Evolutionary conservation across 495 filamentous ascomycete species (phyloP), one percentile per base, ranked within the genome.

Genomic region (Glonium stellatum): DNA sequence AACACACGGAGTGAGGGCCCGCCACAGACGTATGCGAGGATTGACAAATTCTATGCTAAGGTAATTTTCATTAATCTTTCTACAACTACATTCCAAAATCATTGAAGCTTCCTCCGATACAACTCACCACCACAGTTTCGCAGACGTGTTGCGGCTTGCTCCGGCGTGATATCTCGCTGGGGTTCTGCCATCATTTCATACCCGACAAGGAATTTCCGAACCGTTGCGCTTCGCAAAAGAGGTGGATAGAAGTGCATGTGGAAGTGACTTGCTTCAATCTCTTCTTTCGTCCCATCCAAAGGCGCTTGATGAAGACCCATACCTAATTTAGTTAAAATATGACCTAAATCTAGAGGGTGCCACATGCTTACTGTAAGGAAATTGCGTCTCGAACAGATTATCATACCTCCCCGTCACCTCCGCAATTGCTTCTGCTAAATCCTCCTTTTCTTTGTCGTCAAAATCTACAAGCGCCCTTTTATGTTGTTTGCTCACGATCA

Each of bases 161-260:
- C 93, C 0, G 93, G 92, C 1, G 95, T 98, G 67, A 98, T 98
- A 71, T 98, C 93, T 51, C 93, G 82, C 72, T 98, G 93, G 25
- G 93, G 93, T 74, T 98, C 93, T 1, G 88, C 93, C 84, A 98
- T 83, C 78, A 98, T 75, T 74, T 98, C 92, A 71, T 92, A 96
- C 54, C 93, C 93, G 27, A 97, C 93, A 42, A 96, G 68, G 75
- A 97, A 98, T 77, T 98, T 98, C 58, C 87, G 84, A 35, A 98
- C 95, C 5, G 89, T 92, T 11, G 93, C 93, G 61, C 90, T 95
- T 46, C 93, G 83, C 62, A 98, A 79, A 41, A 98, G 77, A 8
- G 93, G 93, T 15, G 93, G 93, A 72, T 95, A 97, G 73, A 97
- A 98, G 74, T 98, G 93, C 76, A 98, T 82, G 71, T 98, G 93